Conservation (phyloP, 257 asterid species). For the Salvia hispanica region DNA sequence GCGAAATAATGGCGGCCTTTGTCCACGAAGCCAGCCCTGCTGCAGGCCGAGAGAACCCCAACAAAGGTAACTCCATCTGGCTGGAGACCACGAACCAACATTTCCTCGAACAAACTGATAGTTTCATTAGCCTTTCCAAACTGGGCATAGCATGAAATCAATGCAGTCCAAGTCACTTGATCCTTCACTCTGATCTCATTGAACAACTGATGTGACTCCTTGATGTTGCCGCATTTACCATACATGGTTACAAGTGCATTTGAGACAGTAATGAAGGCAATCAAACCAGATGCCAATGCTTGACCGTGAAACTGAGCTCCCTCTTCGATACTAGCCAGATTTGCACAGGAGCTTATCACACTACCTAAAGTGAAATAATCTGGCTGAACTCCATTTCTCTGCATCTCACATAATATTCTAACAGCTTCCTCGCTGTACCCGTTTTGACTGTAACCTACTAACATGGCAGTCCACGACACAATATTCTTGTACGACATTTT, state of each 20-base stretch:
- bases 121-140: slow-evolving; percentile 83
- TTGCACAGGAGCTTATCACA: slow-evolving; percentile 90
- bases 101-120: slow-evolving; percentile 64
- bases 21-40: slow-evolving; percentile 79
- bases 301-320: slow-evolving; percentile 86
- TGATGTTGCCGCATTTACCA: slow-evolving; percentile 81
- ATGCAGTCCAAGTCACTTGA: slow-evolving; percentile 87
- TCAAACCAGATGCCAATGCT: slow-evolving; percentile 70
- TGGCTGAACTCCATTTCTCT: slow-evolving; percentile 57
- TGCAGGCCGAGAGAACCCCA: slow-evolving; percentile 85
- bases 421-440: slow-evolving; percentile 91
- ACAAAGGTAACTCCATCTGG: slow-evolving; percentile 83
- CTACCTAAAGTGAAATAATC: slow-evolving; percentile 84
- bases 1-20: slow-evolving; percentile 66
- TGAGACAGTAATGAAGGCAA: slow-evolving; percentile 67
- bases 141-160: slow-evolving; percentile 82
- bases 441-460: slow-evolving; percentile 92
- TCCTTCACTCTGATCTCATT: slow-evolving; percentile 62
- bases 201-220: slow-evolving; percentile 64
- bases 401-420: slow-evolving; percentile 65
- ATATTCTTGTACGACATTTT: slow-evolving; percentile 63
- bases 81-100: slow-evolving; percentile 61
- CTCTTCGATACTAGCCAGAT: slow-evolving; percentile 91
- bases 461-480: slow-evolving; percentile 94
- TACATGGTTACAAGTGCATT: slow-evolving; percentile 82